Conservation (phyloP, 2,329 filamentous ascomycete genomes). For the Cladosporium oxysporum region DNA sequence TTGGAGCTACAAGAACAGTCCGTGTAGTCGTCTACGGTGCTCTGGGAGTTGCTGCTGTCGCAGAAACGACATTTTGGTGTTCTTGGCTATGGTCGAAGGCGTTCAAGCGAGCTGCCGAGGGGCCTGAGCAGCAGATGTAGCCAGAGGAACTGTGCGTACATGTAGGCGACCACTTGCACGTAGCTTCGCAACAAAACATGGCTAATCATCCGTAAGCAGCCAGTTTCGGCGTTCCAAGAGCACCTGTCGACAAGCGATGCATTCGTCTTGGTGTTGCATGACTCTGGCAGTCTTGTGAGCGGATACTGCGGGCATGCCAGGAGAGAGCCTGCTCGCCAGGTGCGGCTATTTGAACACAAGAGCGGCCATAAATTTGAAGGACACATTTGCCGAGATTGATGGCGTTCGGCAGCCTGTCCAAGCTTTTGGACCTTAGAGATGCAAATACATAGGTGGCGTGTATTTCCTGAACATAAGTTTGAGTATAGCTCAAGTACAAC, state of each 20-base stretch:
- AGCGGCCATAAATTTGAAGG: neutral
- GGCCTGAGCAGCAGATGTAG: neutral
- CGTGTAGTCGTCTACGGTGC: neutral
- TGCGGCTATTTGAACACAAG: neutral
- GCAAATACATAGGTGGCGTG: neutral
- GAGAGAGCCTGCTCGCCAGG: neutral
- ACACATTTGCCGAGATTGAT: neutral
- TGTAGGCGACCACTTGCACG: neutral
- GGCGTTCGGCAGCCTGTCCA: neutral
- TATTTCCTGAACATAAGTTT: neutral
- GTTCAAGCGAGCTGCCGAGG: neutral
- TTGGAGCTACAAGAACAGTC: neutral
- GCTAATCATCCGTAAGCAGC: neutral
- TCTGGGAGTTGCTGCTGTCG: conserved; percentile 1
- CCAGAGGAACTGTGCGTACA: neutral
- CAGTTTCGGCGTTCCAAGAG: neutral
- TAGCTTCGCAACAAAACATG: neutral
- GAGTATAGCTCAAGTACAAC: neutral
- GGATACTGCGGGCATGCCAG: neutral
- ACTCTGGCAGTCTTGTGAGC: neutral
- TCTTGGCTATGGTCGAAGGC: conserved; percentile 6
- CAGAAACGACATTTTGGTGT: conserved; percentile 9
- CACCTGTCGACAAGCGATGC: neutral
- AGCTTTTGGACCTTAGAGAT: neutral
- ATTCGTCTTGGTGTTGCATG: neutral